Evolutionary conservation across 106 monocot genomes (phyloP).

Genomic region (Apostasia shenzhenica): DNA sequence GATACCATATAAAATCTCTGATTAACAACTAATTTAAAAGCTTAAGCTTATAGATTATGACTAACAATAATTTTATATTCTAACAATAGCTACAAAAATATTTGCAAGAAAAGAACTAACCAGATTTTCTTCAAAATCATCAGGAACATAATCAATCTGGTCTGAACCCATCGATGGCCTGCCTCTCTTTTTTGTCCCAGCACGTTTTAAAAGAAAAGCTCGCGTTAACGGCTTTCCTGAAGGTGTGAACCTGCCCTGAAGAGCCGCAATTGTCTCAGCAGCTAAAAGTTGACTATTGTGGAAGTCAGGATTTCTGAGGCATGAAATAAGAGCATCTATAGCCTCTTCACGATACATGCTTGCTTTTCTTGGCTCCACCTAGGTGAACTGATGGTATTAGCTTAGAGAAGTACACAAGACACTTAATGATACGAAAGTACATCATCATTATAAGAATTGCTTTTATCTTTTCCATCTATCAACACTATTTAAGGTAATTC

Average conservation of each 20-base stretch:
- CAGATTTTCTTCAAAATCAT: conserved; percentile 28
- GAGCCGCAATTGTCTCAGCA: conserved; percentile 36
- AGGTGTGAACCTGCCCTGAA: conserved; percentile 46
- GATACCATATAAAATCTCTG: no score
- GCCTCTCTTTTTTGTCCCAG: conserved; percentile 38
- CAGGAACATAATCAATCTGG: conserved; percentile 15
- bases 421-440: background rate
- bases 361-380: conserved; percentile 53
- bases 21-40: no score
- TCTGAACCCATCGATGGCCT: conserved; percentile 27
- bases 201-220: conserved; percentile 34
- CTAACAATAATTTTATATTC: no score
- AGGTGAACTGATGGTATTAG: background rate
- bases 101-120: conserved; percentile 11
- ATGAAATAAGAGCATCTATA: conserved; percentile 45
- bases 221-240: conserved; percentile 35
- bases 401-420: background rate
- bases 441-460: no score
- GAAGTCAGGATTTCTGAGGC: conserved; percentile 37
- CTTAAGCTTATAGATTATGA: no score
- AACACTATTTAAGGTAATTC: no score
- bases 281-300: conserved; percentile 35
- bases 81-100: no score
- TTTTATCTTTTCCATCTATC: no score
- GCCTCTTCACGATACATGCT: conserved; percentile 62